These are phyloP conservation scores for Isabelozyma pseudorhagii DNA, from an alignment of 805 yeast genomes.

Conservation along the genomic window DNA sequence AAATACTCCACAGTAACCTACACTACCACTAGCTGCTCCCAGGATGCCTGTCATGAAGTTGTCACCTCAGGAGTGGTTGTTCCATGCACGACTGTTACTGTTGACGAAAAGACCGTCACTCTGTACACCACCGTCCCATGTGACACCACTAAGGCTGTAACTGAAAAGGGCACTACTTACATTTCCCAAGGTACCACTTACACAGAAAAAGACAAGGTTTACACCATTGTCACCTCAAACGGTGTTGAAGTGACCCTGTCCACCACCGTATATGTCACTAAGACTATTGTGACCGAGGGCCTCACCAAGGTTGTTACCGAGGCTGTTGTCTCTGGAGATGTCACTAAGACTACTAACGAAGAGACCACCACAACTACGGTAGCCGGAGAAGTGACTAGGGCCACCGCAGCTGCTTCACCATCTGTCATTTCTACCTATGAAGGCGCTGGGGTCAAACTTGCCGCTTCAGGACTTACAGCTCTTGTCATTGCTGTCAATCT, in stretches of 20 bases:
- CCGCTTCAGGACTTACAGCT: conserved; percentile 20
- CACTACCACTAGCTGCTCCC: conserved; percentile 27
- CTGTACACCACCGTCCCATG: conserved; percentile 41
- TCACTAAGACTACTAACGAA: background rate
- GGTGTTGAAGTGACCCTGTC: too few relatives aligned
- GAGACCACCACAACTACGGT: background rate
- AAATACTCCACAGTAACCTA: conserved; percentile 14
- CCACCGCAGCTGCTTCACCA: background rate
- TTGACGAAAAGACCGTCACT: conserved; percentile 26
- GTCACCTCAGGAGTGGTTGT: background rate
- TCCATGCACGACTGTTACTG: conserved; percentile 23
- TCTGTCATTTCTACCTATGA: conserved; percentile 8
- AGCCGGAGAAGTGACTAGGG: background rate
- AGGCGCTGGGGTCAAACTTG: conserved; percentile 13
- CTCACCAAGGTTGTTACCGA: background rate
- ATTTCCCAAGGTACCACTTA: background rate
- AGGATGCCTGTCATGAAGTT: conserved; percentile 15
- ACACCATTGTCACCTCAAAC: too few relatives aligned
- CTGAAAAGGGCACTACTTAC: background rate
- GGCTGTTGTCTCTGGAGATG: background rate
- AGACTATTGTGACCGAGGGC: background rate
- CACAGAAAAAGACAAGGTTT: too few relatives aligned
- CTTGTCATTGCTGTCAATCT: conserved; percentile 27
- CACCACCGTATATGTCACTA: background rate
- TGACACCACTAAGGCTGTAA: conserved; percentile 6